phyloP scores from a whole-genome alignment of 1,284 basidiomycete genomes.

The Athelia psychrophila region DNA sequence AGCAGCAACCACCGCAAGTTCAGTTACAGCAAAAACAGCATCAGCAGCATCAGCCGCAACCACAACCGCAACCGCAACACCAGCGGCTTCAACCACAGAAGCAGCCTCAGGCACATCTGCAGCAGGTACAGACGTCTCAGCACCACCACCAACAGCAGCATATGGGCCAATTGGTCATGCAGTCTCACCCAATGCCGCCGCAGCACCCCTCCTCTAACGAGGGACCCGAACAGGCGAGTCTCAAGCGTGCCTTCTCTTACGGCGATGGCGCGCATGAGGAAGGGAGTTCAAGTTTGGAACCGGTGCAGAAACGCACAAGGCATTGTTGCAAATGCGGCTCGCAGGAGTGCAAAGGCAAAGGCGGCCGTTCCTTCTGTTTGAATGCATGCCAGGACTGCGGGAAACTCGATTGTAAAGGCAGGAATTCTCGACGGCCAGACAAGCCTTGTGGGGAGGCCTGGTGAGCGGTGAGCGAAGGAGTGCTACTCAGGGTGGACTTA shows the following conservation, averaged over 20 bases:
- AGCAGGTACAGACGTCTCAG: too few species aligned
- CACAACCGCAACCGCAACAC: too few species aligned
- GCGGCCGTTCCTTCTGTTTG: slow-evolving; percentile 63
- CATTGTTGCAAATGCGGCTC: slow-evolving; percentile 72
- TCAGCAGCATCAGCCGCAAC: background rate
- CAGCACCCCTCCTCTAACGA: background rate
- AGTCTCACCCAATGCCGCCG: too few species aligned
- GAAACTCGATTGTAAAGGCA: slow-evolving; percentile 65
- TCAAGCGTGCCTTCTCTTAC: background rate
- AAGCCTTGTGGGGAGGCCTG: slow-evolving; percentile 66
- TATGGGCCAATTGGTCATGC: too few species aligned
- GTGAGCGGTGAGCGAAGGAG: slow-evolving; percentile 13
- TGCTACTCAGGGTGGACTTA: too few species aligned
- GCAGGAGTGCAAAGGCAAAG: slow-evolving; percentile 75
- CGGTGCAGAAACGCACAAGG: slow-evolving; percentile 41
- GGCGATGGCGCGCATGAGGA: slow-evolving; percentile 22
- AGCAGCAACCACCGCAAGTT: background rate
- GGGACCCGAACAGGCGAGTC: background rate
- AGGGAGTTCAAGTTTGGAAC: slow-evolving; percentile 31
- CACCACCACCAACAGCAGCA: too few species aligned
- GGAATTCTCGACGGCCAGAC: slow-evolving; percentile 71
- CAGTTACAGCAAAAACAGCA: background rate
- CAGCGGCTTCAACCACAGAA: too few species aligned
- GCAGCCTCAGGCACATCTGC: too few species aligned
- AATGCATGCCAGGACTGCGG: slow-evolving; percentile 76